Evolutionary conservation across 83 land plant genomes (phyloP), one percentile per base, ranked within the genome.

Genomic region (Picea mariana): DNA sequence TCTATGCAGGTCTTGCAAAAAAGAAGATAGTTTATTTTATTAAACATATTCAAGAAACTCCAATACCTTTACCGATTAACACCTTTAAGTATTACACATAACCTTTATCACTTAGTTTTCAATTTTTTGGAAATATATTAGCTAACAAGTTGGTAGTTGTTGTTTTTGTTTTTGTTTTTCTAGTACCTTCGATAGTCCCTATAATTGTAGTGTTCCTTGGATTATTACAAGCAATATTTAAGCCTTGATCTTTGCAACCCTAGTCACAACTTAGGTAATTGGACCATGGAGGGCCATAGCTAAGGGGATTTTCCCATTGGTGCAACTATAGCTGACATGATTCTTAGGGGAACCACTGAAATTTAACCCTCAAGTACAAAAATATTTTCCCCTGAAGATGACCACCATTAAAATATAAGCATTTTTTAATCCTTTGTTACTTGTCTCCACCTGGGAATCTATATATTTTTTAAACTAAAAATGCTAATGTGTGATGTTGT

Each of bases 141-240:
- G 65, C 65, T 63, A 7, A 63, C 21, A 7, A 63, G 7, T 21
- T 67, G 71, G 71, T 67, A 67, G 71, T 67, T 67, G 71, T n/a
- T n/a, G n/a, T n/a, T n/a, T n/a, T 27, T 27, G 71, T 67, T 23
- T 9, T 5, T 67, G 27, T 67, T 67, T 67, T 20, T 67, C 71
- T 0, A 8, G 71, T 67, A 23, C 71, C 71, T 67, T 67, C 17
- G 4, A 23, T 67, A 23, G 71, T 21, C 17, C 26, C 31, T 67
- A 27, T 67, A 67, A 6, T 9, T 23, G 27, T 67, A 67, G 17
- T 67, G 71, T 27, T 67, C n/a, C 2, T 67, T 3, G 71, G 71
- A 20, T 20, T 4, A 67, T 67, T 67, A 67, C 71, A 21, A 27
- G 31, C 71, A 20, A 27, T 23, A 67, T 67, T 23, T 8, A 67